Evolutionary conservation across 371 early-diverging fungal species (phyloP), one percentile per base, ranked within the genome.

Genomic region (Mortierella sp.): DNA sequence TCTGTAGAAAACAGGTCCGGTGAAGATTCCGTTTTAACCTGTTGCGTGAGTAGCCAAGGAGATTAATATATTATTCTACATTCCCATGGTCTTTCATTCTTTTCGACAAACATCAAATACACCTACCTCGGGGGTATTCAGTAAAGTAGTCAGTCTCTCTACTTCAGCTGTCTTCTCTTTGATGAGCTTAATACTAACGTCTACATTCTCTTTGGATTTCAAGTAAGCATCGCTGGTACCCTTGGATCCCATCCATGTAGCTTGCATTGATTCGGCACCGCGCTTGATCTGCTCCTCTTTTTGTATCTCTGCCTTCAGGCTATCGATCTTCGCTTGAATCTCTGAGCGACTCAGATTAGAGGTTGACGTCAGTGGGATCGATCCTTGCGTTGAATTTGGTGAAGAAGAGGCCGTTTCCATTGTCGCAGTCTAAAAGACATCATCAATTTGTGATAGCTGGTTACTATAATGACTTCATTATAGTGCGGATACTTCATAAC

Each of bases 281-380:
- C 82, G 82, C 40, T 81, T 81, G 64, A 81, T 76, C 64, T 81
- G 82, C 43, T 76, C 82, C 43, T 81, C 82, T 40, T 76, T 75
- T 22, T 53, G 62, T 41, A 81, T 81, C 36, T 81, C 82, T n/a
- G 66, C 52, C 33, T 76, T 75, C 24, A 81, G 67, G 2, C 24
- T 19, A n/a, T 81, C 76, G 24, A 81, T 72, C 61, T 60, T 68
- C 2, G 69, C 60, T 21, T 72, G 76, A 0, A 81, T 41, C 21
- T 81, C 82, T 1, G 45, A 33, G 4, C 61, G 74, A 11, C 50
- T 76, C 53, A 69, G 0, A n/a, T 52, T 28, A 13, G 58, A 16
- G 7, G 62, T 13, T 4, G 55, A 59, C 5, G 66, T 53, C 1
- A 57, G n/a, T 19, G 68, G 48, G 15, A 41, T 7, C 8, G 59